Evolutionary conservation across 176 grass and related monocot genomes (phyloP).

Genomic region (Triticum dicoccoides): DNA sequence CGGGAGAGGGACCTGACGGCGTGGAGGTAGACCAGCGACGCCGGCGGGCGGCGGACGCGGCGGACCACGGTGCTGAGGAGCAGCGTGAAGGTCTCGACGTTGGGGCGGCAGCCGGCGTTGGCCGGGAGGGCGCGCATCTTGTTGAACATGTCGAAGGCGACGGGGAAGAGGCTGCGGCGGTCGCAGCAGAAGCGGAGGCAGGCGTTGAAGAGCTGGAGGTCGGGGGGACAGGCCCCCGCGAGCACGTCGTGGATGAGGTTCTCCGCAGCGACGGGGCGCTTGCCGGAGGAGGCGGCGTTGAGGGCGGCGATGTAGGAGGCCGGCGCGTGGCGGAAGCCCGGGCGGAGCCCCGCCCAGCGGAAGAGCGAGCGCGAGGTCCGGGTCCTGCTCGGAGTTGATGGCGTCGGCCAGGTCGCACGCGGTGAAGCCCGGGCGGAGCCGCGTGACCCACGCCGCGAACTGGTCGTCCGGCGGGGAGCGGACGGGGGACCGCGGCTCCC

Average conservation of each 20-base stretch:
- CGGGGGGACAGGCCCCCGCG: conserved; percentile 65
- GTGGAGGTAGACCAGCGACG: conserved; percentile 75
- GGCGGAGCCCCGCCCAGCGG: conserved; percentile 80
- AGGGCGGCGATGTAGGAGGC: conserved; percentile 72
- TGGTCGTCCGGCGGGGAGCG: conserved; percentile 64
- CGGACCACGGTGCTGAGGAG: conserved; percentile 65
- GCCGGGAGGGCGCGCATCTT: conserved; percentile 54
- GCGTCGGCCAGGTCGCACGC: conserved; percentile 53
- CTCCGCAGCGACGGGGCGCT: conserved; percentile 55
- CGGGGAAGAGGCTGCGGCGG: conserved; percentile 72
- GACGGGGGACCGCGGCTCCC: conserved; percentile 21
- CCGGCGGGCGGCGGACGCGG: conserved; percentile 68
- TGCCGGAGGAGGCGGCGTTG: conserved; percentile 45
- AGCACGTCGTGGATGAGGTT: conserved; percentile 77
- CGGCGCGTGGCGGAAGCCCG: conserved; percentile 59
- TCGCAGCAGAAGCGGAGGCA: conserved; percentile 84
- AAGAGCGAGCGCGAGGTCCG: conserved; percentile 83
- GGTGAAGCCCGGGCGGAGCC: conserved; percentile 76
- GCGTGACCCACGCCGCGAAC: conserved; percentile 82
- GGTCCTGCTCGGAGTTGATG: conserved; percentile 56
- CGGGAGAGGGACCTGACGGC: conserved; percentile 67
- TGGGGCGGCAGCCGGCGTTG: conserved; percentile 43
- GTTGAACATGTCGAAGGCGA: conserved; percentile 91
- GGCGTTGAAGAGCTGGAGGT: conserved; percentile 64
- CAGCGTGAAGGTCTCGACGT: conserved; percentile 75